Base-by-base conservation (phyloP, 1,139 yeast species). In the Candida neerlandica region DNA sequence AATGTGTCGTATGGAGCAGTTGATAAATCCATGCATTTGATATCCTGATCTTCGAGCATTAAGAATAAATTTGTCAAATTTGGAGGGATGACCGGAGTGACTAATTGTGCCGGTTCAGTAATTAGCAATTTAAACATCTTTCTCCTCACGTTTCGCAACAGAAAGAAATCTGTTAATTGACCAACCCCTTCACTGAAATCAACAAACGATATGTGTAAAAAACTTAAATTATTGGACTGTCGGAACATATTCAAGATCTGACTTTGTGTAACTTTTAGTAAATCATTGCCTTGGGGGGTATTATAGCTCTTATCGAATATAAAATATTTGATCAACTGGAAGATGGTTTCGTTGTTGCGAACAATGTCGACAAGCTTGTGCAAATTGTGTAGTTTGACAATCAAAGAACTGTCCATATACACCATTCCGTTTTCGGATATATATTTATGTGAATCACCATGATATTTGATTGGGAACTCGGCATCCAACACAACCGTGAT, bases 271-370 rank as follows among this genome's bases (percentile, higher is more conserved):
- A 33, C 19, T 27, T 55, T 55, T 11, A 63, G 50, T 12, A 46
- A 41, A 5, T 39, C 41, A 12, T 18, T 37, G 12, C 41, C 41
- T 19, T 61, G 23, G 21, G 15, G 23, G 21, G 15, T 7, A 33
- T 41, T 50, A 48, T 60, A 59, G 55, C 75, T 69, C 53, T 71
- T 71, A 50, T 71, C 77, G 56, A 72, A 71, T 12, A 70, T 64
- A 51, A 73, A 71, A 48, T 57, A 68, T 50, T 61, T 61, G 46
- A 73, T 58, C 35, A 58, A 57, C 30, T 61, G 64, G 2, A 70
- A 50, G 45, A 70, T 56, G 1, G 45, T 26, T 1, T 58, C 58
- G 48, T 64, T 64, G 10, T 49, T 23, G 11, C 58, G 51, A 16
- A 72, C 47, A 1, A 65, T 47, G 5, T 55, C 48, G 11, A 67